Evolutionary conservation across 805 yeast genomes (phyloP), one percentile per base, ranked within the genome.

Genomic region (Helenozyma rhizophorensis): DNA sequence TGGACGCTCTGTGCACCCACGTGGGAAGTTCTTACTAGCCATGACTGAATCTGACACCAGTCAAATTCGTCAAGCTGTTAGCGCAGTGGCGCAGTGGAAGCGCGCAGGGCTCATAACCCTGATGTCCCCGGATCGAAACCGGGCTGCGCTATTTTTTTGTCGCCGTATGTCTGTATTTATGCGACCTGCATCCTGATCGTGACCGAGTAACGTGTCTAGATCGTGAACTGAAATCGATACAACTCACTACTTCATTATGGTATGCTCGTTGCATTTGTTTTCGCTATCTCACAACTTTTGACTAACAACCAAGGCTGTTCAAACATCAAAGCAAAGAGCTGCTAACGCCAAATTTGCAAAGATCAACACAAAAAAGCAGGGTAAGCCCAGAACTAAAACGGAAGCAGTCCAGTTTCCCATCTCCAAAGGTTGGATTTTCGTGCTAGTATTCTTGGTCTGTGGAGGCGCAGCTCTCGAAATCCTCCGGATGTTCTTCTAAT

Each of bases 61-160:
- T 23, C 28, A 32, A 29, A 28, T 25, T 19, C 24, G n/a, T n/a
- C 23, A 24, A 24, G 25, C 34, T 30, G 29, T 25, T 28, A 82
- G 90, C 90, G 87, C 82, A 80, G 87, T 82, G 89, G 89, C 89
- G 90, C 89, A 82, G 90, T 80, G 90, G 90, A 82, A 83, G 89
- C 89, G 89, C 88, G 89, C 89, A 80, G 89, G 89, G 90, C 90
- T 83, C 90, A 83, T 83, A 83, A 83, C 90, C 89, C 89, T 82
- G 88, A 82, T 80, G 89, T 82, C 90, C 86, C 74, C 69, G 87
- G 90, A 83, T 83, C 90, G 90, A 83, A 81, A 83, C 89, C 83
- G 68, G 74, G 84, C 85, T 80, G 81, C 85, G 90, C 90, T 82
- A 81, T 29, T 47, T 47, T 56, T 59, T 63, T 69, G 48, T 48